Conservation (phyloP, 306 rosid species). For the Acacia crassicarpa region DNA sequence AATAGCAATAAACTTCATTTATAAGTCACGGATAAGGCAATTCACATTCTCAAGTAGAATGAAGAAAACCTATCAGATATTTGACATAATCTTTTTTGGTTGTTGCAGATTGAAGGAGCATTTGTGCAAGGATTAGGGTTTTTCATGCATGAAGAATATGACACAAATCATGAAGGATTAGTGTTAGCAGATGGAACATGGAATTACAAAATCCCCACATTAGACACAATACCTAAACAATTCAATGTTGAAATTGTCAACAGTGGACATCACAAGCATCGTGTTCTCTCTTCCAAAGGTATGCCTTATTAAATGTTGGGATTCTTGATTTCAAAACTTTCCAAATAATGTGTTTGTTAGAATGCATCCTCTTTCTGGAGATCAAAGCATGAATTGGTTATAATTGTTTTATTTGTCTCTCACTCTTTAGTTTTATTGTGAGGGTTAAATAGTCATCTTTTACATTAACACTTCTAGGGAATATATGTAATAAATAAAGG, state of each 20-base stretch:
- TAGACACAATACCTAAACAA: too few species aligned
- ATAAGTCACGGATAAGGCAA: background rate
- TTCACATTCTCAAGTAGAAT: background rate
- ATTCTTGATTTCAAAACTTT: too few species aligned
- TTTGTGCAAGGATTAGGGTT: constrained; percentile 92
- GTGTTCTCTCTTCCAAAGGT: constrained; percentile 36
- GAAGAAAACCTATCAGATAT: constrained; percentile 3
- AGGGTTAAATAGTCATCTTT: too few species aligned
- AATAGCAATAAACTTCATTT: background rate
- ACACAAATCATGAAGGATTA: constrained; percentile 62
- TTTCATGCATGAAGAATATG: constrained; percentile 83
- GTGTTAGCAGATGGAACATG: constrained; percentile 71
- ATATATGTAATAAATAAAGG: too few species aligned
- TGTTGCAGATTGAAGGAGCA: constrained; percentile 90
- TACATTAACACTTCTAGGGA: too few species aligned
- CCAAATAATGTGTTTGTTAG: too few species aligned
- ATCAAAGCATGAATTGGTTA: too few species aligned
- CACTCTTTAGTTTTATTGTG: too few species aligned
- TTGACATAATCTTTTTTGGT: constrained; percentile 4
- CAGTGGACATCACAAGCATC: constrained; percentile 68
- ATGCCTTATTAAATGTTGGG: too few species aligned
- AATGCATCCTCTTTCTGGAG: too few species aligned
- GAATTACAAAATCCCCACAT: constrained; percentile 75
- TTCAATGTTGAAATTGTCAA: constrained; percentile 75
- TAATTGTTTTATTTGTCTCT: too few species aligned